Conservation (phyloP, 2,329 filamentous ascomycete species). For the Periglandula ipomoeae region DNA sequence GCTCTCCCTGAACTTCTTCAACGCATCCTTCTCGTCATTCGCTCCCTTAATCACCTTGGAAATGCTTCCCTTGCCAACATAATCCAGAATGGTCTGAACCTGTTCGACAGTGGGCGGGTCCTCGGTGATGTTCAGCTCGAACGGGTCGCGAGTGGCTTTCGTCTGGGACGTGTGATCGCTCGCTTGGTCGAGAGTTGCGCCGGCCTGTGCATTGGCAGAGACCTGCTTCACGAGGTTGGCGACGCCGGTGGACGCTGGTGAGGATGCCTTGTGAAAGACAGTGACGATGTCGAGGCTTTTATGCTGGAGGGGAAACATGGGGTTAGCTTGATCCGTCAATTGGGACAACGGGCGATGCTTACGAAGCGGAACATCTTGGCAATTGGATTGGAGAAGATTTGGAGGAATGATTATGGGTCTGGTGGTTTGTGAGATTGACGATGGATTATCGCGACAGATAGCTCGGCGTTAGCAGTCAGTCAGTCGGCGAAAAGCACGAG, state of each 20-base stretch:
- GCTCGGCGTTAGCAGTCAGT: too few relatives aligned
- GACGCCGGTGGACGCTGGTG: constrained; percentile 62
- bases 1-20: constrained; percentile 68
- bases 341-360: background rate
- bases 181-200: constrained; percentile 66
- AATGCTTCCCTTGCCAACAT: constrained; percentile 58
- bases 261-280: constrained; percentile 82
- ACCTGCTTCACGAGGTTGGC: constrained; percentile 72
- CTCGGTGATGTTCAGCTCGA: constrained; percentile 81
- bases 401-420: background rate
- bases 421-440: background rate
- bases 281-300: constrained; percentile 87
- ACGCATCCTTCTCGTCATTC: constrained; percentile 62
- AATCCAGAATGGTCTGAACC: constrained; percentile 74
- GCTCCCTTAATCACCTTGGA: constrained; percentile 63
- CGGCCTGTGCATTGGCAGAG: constrained; percentile 57
- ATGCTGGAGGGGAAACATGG: constrained; percentile 39
- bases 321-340: background rate
- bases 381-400: background rate
- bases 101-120: constrained; percentile 72
- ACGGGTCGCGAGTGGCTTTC: constrained; percentile 50
- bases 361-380: constrained; percentile 17
- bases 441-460: too few relatives aligned
- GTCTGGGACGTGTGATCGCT: constrained; percentile 55
- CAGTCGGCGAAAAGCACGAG: background rate